Conservation (phyloP, 495 filamentous ascomycete genomes). For the Lepidopterella palustris region DNA sequence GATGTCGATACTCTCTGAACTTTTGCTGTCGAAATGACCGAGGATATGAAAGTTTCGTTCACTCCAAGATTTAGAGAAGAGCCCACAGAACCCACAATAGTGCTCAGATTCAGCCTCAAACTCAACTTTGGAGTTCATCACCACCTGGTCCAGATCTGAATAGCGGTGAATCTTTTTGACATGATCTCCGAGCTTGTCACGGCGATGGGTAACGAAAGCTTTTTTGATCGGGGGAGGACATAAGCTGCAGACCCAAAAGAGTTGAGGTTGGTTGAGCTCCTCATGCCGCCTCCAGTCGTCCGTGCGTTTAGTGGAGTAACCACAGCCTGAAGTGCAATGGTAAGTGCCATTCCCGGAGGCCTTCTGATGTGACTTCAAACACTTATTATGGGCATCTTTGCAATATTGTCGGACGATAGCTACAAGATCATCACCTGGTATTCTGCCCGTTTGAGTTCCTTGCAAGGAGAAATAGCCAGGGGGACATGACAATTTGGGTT, state of each 20-base stretch:
- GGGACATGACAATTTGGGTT: too few relatives aligned
- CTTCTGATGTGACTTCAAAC: background rate
- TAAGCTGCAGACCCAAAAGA: background rate
- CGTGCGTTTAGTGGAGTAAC: background rate
- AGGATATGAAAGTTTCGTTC: background rate
- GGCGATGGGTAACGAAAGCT: slow-evolving; percentile 2
- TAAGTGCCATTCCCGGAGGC: background rate
- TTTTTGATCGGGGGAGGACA: background rate
- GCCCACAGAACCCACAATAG: background rate
- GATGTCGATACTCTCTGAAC: background rate
- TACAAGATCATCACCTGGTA: background rate
- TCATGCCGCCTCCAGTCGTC: slow-evolving; percentile 2
- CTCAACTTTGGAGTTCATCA: background rate
- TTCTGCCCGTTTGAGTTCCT: background rate
- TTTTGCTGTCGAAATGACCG: background rate
- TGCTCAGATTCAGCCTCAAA: background rate
- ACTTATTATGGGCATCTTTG: background rate
- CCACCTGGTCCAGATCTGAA: background rate
- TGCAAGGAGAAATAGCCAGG: background rate
- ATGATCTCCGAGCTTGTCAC: background rate
- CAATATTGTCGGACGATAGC: background rate
- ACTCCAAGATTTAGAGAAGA: background rate
- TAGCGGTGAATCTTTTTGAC: background rate
- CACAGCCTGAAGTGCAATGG: slow-evolving; percentile 3
- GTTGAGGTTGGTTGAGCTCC: slow-evolving; percentile 2